Evolutionary conservation across 495 filamentous ascomycete species (phyloP), one percentile per base, ranked within the genome.

Genomic region (Polyplosphaeria fusca): DNA sequence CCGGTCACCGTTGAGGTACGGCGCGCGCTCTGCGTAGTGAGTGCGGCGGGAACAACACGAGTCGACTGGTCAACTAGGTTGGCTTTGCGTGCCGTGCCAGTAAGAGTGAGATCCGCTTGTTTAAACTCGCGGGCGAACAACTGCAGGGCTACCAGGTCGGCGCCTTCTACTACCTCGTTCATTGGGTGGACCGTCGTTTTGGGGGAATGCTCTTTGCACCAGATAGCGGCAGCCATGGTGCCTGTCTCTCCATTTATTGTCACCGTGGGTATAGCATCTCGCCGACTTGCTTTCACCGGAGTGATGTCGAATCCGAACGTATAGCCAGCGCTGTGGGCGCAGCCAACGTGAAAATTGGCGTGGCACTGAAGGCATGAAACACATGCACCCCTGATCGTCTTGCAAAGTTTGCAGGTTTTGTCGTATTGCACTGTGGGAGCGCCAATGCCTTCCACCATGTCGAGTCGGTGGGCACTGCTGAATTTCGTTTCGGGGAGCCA

Each of bases 401-500:
- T 89, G 80, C 93, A 99, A 12, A 91, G 76, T 72, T 93, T 95
- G 79, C 93, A 99, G 9, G 77, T 73, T 51, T 85, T 81, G 16
- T 85, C 81, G 69, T 84, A 90, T 78, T 18, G 84, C 72, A 25
- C 80, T 73, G 5, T 86, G 79, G 61, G 96, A 87, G 24, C 83
- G 79, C 13, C 86, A 58, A 99, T 88, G 37, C 93, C 91, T 74
- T 99, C 93, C 2, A 86, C 86, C 18, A 87, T 82, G 53, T 88
- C 85, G 18, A 99, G 74, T 4, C 85, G 82, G 55, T 85, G 82
- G 19, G 91, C 85, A 66, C 87, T 86, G 22, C 85, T 87, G 68
- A 95, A 97, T 66, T 89, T 94, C 61, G 95, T 83, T 65, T 96
- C 93, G 0, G 90, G 88, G 9, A 85, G 88, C 84, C 86, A 96